Evolutionary conservation across 495 filamentous ascomycete species (phyloP).

Genomic region (Annulohypoxylon nitens): DNA sequence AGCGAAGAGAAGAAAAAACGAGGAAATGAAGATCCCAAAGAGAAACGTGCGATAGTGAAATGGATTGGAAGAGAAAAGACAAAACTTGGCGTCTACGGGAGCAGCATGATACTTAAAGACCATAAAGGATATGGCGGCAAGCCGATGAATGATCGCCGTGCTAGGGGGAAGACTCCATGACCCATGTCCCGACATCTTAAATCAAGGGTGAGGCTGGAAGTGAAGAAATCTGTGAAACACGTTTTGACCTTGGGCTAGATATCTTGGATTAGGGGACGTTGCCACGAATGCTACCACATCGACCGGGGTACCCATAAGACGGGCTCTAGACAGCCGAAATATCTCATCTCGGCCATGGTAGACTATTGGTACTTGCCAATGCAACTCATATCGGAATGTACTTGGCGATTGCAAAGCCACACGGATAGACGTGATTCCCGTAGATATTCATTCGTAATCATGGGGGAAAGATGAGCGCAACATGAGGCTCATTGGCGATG

Average conservation of each 20-base stretch:
- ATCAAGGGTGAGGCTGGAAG: conserved; percentile 30
- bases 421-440: conserved; percentile 20
- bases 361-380: background rate
- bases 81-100: conserved; percentile 42
- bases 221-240: conserved; percentile 55
- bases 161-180: conserved; percentile 20
- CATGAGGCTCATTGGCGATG: conserved; percentile 32
- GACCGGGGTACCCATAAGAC: conserved; percentile 36
- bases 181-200: conserved; percentile 43
- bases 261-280: conserved; percentile 35
- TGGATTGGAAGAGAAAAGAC: conserved; percentile 43
- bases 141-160: conserved; percentile 50
- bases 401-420: conserved; percentile 41
- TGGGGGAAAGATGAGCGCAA: conserved; percentile 28
- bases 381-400: conserved; percentile 21
- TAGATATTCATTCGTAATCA: background rate
- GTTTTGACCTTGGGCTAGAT: conserved; percentile 52
- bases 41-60: conserved; percentile 39
- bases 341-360: conserved; percentile 16
- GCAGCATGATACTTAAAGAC: conserved; percentile 53
- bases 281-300: conserved; percentile 37
- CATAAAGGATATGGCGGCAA: conserved; percentile 36
- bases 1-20: conserved; percentile 40
- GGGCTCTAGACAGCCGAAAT: conserved; percentile 40
- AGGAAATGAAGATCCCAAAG: conserved; percentile 44